A percentile compares a stretch with the other conserved stretches of the same genome.
phyloP scores from a whole-genome alignment of 192 early-diverging fungal species.

The Podila epicladia region DNA sequence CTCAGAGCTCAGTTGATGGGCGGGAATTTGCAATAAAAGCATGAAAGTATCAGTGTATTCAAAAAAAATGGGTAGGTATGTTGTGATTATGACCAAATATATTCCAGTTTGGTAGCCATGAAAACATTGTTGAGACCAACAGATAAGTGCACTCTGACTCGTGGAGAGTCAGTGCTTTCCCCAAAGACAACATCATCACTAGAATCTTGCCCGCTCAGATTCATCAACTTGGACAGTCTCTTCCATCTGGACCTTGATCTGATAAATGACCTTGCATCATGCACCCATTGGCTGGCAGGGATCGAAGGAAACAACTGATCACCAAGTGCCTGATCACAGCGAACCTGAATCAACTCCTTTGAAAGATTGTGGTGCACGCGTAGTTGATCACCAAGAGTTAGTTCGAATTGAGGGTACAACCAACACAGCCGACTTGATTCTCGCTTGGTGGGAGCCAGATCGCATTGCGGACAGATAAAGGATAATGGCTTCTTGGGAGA shows the following conservation, averaged over 20 bases:
- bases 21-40: slow-evolving; percentile 3
- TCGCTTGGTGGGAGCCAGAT: slow-evolving; percentile 13
- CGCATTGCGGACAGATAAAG: slow-evolving; percentile 19
- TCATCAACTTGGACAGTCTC: slow-evolving; percentile 3
- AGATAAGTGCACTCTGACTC: not conserved
- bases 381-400: slow-evolving; percentile 12
- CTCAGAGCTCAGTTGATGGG: slow-evolving; percentile 45
- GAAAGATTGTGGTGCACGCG: not conserved
- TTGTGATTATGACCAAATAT: not conserved
- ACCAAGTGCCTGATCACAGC: slow-evolving; percentile 14
- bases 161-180: not conserved
- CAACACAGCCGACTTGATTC: not conserved
- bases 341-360: slow-evolving; percentile 6
- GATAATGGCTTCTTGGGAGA: slow-evolving; percentile 14
- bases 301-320: slow-evolving; percentile 22
- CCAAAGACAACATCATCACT: not conserved
- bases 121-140: not conserved
- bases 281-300: slow-evolving; percentile 20
- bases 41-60: not conserved
- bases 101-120: not conserved
- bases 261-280: not conserved
- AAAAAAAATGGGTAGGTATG: not conserved
- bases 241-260: not conserved
- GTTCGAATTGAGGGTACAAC: slow-evolving; percentile 22
- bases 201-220: not conserved